Conservation (phyloP, 257 asterid genomes). For the Solanum sitiens region DNA sequence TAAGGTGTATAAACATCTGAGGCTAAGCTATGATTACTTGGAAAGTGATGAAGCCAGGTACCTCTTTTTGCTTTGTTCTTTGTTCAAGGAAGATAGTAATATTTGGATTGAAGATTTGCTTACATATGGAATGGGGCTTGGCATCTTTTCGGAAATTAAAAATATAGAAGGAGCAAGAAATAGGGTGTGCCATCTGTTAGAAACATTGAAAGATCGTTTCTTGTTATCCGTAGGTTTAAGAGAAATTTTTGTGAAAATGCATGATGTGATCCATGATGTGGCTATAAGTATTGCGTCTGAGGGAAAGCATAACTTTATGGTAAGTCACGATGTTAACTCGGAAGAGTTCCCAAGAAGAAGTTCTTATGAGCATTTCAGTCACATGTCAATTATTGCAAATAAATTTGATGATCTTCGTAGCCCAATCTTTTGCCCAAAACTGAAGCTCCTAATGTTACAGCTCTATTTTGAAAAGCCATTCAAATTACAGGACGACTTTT, state of each 20-base stretch:
- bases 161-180: background rate
- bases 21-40: no score
- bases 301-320: background rate
- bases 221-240: no score
- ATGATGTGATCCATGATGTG: no score
- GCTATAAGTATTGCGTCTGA: no score
- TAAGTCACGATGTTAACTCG: background rate
- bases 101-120: background rate
- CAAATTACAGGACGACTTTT: no score
- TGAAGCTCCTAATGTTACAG: no score
- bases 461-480: no score
- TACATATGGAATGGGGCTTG: conserved; percentile 2
- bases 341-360: background rate
- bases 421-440: no score
- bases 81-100: background rate
- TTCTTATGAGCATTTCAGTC: background rate
- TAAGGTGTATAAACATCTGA: no score
- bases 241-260: no score
- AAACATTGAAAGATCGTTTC: background rate
- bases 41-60: no score
- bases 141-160: background rate
- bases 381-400: background rate
- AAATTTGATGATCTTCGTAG: background rate
- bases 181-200: background rate
- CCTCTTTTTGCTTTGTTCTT: conserved; percentile 2